Base-by-base conservation (phyloP, 805 yeast genomes). In the Yarrowia sp. region DNA sequence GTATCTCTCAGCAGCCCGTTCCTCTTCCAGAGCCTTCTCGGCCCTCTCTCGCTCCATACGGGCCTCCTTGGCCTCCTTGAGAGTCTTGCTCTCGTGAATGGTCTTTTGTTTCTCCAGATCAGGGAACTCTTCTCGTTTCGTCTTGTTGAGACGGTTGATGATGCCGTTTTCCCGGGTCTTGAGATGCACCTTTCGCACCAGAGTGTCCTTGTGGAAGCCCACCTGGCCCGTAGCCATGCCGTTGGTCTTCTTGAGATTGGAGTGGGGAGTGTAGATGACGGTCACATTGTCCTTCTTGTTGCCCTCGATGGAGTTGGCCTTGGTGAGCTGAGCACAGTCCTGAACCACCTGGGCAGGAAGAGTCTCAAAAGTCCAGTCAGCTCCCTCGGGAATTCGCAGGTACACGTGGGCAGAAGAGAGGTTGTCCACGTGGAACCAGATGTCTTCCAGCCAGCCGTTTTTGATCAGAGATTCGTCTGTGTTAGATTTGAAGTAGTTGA, bases 191-290 rank as follows among this genome's bases (percentile, higher is more conserved):
- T 85, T 82, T 69, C 80, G 83, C 30, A 88, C 86, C 64, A 79
- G 77, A 69, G 83, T 85, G 1, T 81, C 82, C 69, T 87, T 86
- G 68, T 87, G 84, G 76, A 89, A 90, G 0, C 90, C 85, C 8
- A 90, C 96, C 61, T 91, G 91, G 4, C 96, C 96, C 6, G 84
- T 85, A 58, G 85, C 91, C 95, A 89, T 90, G 38, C 84, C 84
- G 14, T 87, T 88, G 64, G 85, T 85, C 71, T 88, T 88, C 49
- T 83, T 81, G 67, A 90, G 79, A 73, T 90, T 90, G 33, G 83
- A 81, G 82, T 91, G 90, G 0, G 93, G 92, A 0, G 96, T 90
- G 72, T 86, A 86, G 47, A 90, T 83, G 9, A 90, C 83, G 1
- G 88, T 85, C 69, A 89, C 80, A 72, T 87, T 87, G 73, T 86